Evolutionary conservation across 2,329 filamentous ascomycete species (phyloP).

Genomic region (Aureobasidium musti): DNA sequence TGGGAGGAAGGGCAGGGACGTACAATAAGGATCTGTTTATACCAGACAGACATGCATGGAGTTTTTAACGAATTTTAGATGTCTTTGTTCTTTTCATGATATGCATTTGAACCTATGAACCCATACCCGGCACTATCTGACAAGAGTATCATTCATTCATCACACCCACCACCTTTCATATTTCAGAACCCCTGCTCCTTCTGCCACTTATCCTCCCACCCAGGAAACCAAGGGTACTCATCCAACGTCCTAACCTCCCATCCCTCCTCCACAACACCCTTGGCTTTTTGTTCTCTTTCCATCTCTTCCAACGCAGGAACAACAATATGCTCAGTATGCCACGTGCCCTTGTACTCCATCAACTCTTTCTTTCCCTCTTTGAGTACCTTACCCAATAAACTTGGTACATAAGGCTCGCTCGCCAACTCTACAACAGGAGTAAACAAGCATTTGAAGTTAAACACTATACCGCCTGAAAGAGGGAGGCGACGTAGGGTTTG

Average conservation of each 20-base stretch:
- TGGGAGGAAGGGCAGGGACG: too few species aligned
- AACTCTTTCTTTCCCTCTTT: conserved; percentile 68
- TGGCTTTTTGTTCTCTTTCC: conserved; percentile 65
- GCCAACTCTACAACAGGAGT: conserved; percentile 70
- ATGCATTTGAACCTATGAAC: too few species aligned
- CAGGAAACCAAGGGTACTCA: conserved; percentile 73
- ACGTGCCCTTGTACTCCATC: conserved; percentile 80
- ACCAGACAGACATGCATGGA: too few species aligned
- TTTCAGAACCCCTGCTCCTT: neutral
- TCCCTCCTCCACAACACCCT: conserved; percentile 59
- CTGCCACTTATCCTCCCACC: conserved; percentile 74
- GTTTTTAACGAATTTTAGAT: too few species aligned
- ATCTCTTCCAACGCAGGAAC: conserved; percentile 66
- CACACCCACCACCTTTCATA: neutral
- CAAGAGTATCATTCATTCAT: too few species aligned
- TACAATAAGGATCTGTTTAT: too few species aligned
- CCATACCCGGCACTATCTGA: too few species aligned
- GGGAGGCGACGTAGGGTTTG: conserved; percentile 80
- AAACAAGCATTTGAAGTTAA: conserved; percentile 88
- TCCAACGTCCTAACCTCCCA: conserved; percentile 71
- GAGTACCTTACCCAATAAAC: conserved; percentile 62
- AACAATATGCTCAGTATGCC: conserved; percentile 74
- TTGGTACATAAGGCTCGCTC: conserved; percentile 72
- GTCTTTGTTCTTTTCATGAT: too few species aligned
- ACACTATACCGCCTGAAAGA: conserved; percentile 71